A percentile compares a stretch with the other conserved stretches of the same genome.
Conservation (phyloP, 768 basidiomycete species). For the Hygrocybe punicea region DNA sequence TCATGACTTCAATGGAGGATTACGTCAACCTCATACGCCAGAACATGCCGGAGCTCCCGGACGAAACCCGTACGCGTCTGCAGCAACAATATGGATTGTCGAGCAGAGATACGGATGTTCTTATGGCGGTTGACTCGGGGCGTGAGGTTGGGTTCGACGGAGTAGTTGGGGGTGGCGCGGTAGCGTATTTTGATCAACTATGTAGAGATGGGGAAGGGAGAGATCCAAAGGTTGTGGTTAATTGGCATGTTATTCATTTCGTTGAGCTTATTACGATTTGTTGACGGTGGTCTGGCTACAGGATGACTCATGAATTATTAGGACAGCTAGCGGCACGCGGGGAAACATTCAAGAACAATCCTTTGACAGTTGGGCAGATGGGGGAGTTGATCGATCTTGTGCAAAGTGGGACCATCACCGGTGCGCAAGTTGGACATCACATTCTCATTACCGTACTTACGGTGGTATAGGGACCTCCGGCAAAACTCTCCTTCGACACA, state of each 20-base stretch:
- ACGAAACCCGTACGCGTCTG: constrained; percentile 56
- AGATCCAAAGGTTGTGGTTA: constrained; percentile 69
- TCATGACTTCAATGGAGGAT: constrained; percentile 44
- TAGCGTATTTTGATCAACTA: constrained; percentile 77
- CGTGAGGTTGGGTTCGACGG: constrained; percentile 64
- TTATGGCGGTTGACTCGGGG: constrained; percentile 69
- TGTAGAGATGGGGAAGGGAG: constrained; percentile 38
- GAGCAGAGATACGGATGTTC: constrained; percentile 65
- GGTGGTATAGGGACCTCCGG: constrained; percentile 64
- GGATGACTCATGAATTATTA: constrained; percentile 86
- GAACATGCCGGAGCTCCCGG: constrained; percentile 75
- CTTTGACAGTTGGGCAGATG: constrained; percentile 60
- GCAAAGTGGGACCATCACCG: constrained; percentile 60
- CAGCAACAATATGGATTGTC: constrained; percentile 46
- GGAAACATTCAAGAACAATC: constrained; percentile 53
- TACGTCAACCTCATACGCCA: constrained; percentile 53
- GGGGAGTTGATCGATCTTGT: constrained; percentile 79
- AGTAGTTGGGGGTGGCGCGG: constrained; percentile 44
- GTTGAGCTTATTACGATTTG: constrained; percentile 8
- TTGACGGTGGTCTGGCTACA: constrained; percentile 26
- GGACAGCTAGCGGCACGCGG: constrained; percentile 66
- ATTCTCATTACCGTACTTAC: constrained; percentile 7
- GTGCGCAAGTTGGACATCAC: constrained; percentile 36
- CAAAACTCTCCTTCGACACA: constrained; percentile 69
- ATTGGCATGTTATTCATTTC: constrained; percentile 59